Percentiles rank a stretch among this genome's conserved stretches.
phyloP scores from a whole-genome alignment of 2,329 filamentous ascomycete genomes.

The Ceratocystis destructans region DNA sequence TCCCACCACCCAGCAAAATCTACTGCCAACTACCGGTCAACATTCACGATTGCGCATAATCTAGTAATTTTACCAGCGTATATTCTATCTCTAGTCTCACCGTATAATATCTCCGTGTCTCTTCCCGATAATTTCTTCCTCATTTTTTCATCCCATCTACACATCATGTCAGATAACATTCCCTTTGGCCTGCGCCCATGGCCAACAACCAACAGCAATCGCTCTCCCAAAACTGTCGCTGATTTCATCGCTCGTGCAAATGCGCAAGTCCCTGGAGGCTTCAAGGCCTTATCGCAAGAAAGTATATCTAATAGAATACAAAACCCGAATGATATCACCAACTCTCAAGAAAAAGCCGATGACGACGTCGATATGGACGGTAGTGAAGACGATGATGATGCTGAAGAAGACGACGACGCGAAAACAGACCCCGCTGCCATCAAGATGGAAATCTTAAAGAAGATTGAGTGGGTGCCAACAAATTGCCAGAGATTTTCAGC shows the following conservation, averaged over 20 bases:
- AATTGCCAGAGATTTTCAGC: no score
- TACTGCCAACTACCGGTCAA: no score
- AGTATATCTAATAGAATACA: constrained; percentile 47
- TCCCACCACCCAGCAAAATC: no score
- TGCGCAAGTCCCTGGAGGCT: constrained; percentile 57
- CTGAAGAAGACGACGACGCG: constrained; percentile 30
- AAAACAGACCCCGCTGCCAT: constrained; percentile 34
- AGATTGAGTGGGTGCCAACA: constrained; percentile 38
- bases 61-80: background rate
- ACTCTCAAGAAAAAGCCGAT: constrained; percentile 26
- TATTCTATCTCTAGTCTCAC: no score
- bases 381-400: constrained; percentile 23
- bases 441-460: constrained; percentile 43
- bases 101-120: no score
- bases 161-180: constrained; percentile 13
- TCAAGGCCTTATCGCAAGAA: constrained; percentile 64
- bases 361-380: constrained; percentile 36
- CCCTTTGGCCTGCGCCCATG: constrained; percentile 20
- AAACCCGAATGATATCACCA: constrained; percentile 25
- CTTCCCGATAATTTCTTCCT: no score
- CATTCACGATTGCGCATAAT: background rate
- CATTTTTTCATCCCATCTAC: no score
- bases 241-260: constrained; percentile 71
- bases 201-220: constrained; percentile 37
- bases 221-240: constrained; percentile 47